Conservation (phyloP, 2,329 filamentous ascomycete species). For the Sordariomycetes sp. region DNA sequence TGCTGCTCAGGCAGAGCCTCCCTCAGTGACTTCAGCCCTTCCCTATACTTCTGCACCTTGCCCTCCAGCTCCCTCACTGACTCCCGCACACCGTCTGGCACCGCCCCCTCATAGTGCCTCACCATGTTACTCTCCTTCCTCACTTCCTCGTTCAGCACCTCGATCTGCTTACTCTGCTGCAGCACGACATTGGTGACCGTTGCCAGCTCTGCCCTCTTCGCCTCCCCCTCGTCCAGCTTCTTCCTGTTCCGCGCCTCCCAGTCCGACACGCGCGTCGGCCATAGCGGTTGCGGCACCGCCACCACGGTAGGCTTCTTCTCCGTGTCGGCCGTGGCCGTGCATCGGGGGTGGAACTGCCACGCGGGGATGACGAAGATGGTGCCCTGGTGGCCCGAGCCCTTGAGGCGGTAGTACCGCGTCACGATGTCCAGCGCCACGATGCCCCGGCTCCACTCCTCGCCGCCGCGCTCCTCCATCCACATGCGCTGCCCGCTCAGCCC, state of each 20-base stretch:
- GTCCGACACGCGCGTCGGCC: conserved; percentile 20
- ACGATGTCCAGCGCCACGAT: conserved; percentile 36
- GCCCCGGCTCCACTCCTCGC: conserved; percentile 24
- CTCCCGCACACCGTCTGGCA: not conserved
- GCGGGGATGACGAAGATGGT: conserved; percentile 45
- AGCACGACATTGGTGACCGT: conserved; percentile 16
- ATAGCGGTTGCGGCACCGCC: conserved; percentile 17
- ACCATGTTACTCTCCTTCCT: not conserved
- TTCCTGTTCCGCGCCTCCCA: conserved; percentile 14
- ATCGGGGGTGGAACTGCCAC: conserved; percentile 32
- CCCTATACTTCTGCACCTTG: conserved; percentile 5
- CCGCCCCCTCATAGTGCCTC: conserved; percentile 3
- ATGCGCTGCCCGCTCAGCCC: conserved; percentile 30
- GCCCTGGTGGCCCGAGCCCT: conserved; percentile 26
- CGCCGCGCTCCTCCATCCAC: conserved; percentile 16
- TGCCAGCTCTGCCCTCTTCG: conserved; percentile 10
- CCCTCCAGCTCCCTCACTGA: conserved; percentile 7
- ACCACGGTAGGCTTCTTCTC: conserved; percentile 31
- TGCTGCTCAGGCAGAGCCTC: not conserved
- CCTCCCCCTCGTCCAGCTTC: conserved; percentile 12
- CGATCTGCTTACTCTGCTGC: conserved; percentile 11
- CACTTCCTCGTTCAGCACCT: conserved; percentile 1
- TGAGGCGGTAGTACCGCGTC: conserved; percentile 42
- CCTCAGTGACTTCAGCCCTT: not conserved
- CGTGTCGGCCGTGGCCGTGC: conserved; percentile 29